These are phyloP conservation scores for Botrytis galanthina DNA, from an alignment of 2,329 filamentous ascomycete species.

Conservation along the genomic window DNA sequence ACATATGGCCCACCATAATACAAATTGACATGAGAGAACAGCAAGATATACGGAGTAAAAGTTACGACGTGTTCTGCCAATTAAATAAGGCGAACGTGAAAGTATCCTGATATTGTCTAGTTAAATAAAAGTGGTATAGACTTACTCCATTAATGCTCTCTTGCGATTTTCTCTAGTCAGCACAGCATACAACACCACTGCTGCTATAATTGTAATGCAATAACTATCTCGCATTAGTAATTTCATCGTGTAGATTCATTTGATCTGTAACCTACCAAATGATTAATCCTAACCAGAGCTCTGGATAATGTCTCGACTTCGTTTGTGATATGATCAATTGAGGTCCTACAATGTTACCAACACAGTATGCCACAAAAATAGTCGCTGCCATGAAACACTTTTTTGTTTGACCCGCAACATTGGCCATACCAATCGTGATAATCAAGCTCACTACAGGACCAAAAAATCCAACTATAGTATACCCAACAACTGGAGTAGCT, in stretches of 20 bases:
- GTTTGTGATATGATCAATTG: slow-evolving; percentile 68
- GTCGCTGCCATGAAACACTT: slow-evolving; percentile 74
- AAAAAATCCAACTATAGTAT: slow-evolving; percentile 2
- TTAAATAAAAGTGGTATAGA: background rate
- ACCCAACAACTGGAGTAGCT: slow-evolving; percentile 58
- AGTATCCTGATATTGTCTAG: background rate
- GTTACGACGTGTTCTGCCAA: background rate
- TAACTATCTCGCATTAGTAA: slow-evolving; percentile 48
- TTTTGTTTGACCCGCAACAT: slow-evolving; percentile 74
- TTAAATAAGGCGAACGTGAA: too few species aligned
- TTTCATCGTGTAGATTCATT: background rate
- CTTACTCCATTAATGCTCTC: slow-evolving; percentile 44
- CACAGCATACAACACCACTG: slow-evolving; percentile 56
- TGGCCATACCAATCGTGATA: slow-evolving; percentile 58
- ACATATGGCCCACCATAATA: too few species aligned
- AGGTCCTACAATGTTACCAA: slow-evolving; percentile 74
- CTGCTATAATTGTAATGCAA: slow-evolving; percentile 62
- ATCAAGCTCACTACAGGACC: slow-evolving; percentile 66
- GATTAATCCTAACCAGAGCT: slow-evolving; percentile 68
- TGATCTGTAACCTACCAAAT: slow-evolving; percentile 45
- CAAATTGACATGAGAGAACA: background rate
- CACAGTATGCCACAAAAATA: slow-evolving; percentile 73
- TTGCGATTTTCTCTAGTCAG: slow-evolving; percentile 57
- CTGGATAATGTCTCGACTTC: slow-evolving; percentile 65
- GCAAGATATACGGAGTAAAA: background rate